Percentiles rank a stretch among this genome's conserved stretches.
These are phyloP conservation scores for Schrenkiella parvula DNA, from an alignment of 345 rosid species.

Conservation along the genomic window DNA sequence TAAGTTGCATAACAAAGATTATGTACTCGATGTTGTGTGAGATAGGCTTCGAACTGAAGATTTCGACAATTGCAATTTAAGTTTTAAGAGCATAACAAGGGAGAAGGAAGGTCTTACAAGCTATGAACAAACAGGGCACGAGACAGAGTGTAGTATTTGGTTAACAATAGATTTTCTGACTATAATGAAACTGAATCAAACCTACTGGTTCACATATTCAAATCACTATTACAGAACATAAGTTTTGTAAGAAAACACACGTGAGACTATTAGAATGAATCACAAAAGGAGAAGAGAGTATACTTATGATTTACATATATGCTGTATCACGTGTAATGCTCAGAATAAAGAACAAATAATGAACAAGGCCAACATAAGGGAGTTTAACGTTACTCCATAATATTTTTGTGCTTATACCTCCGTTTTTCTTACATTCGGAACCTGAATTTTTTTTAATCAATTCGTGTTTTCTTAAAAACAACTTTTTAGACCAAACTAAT, in stretches of 20 bases:
- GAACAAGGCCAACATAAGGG: conserved; percentile 1
- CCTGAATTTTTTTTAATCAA: neutral
- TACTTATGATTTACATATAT: neutral
- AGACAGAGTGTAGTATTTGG: neutral
- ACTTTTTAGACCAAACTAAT: too few species aligned
- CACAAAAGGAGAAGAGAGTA: neutral
- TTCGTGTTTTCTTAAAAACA: too few species aligned
- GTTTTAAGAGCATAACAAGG: neutral
- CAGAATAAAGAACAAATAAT: neutral
- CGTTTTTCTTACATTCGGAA: conserved; percentile 21
- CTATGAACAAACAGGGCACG: neutral
- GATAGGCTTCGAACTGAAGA: conserved; percentile 40
- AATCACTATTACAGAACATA: neutral
- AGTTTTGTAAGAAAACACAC: neutral
- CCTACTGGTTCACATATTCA: neutral
- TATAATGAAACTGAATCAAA: neutral
- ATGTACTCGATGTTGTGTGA: conserved; percentile 48
- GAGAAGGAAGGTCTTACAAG: neutral
- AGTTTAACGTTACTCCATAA: neutral
- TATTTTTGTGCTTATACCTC: neutral
- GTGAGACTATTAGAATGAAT: neutral
- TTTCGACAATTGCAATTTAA: neutral
- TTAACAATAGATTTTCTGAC: neutral
- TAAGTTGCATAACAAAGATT: conserved; percentile 27
- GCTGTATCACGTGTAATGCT: neutral